Conservation (phyloP, 1,284 basidiomycete species). For the Cutaneotrichosporon sp. region DNA sequence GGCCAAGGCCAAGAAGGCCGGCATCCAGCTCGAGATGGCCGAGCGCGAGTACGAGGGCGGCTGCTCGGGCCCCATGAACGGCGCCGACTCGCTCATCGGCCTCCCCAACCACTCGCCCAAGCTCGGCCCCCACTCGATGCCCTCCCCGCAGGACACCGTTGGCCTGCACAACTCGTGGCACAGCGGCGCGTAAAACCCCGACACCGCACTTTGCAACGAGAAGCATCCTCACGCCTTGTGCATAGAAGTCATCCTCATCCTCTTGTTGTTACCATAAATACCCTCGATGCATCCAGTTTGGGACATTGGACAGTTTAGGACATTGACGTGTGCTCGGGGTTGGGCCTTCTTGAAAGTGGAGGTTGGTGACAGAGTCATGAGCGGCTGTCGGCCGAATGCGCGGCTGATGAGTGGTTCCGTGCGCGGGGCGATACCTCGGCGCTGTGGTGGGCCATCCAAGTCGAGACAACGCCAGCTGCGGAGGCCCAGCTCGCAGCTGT, state of each 20-base stretch:
- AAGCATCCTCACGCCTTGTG: background rate
- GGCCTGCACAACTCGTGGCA: slow-evolving; percentile 53
- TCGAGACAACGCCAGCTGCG: too few species aligned
- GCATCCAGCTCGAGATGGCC: slow-evolving; percentile 31
- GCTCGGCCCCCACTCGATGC: slow-evolving; percentile 40
- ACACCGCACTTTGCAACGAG: background rate
- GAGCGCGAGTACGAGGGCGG: slow-evolving; percentile 35
- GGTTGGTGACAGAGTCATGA: background rate
- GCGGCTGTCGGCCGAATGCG: background rate
- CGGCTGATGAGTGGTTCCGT: background rate
- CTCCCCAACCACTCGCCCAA: slow-evolving; percentile 54
- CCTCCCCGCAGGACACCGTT: slow-evolving; percentile 45
- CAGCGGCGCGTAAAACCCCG: background rate
- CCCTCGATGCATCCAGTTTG: slow-evolving; percentile 12
- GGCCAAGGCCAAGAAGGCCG: slow-evolving; percentile 61
- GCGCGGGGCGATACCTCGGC: background rate
- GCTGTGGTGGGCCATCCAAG: too few species aligned
- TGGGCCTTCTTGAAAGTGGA: background rate
- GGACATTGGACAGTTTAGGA: background rate
- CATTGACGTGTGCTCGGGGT: background rate
- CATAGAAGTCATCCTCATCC: slow-evolving; percentile 4
- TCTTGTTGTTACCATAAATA: slow-evolving; percentile 15
- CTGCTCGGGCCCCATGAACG: slow-evolving; percentile 53
- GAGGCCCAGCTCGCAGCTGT: background rate
- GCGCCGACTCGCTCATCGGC: slow-evolving; percentile 52